Percentiles rank a stretch among this genome's conserved stretches.
Conservation (phyloP, 2,329 filamentous ascomycete species). For the Monilinia aucupariae region DNA sequence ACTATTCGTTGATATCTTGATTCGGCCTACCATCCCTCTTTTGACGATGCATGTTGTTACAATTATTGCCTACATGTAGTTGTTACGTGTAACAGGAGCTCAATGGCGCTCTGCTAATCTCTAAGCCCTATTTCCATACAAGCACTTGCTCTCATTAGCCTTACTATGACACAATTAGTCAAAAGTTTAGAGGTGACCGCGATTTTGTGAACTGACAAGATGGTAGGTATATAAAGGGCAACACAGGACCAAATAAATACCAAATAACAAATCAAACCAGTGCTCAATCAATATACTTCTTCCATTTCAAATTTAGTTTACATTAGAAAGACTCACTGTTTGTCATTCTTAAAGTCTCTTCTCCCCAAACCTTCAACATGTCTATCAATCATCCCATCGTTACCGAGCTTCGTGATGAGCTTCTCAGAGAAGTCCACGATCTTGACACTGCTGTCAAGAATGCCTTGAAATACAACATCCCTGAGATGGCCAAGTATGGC, state of each 20-base stretch:
- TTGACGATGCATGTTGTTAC: not conserved
- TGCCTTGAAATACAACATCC: slow-evolving; percentile 4
- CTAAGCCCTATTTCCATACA: not conserved
- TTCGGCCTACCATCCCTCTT: not conserved
- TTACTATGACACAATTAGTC: not conserved
- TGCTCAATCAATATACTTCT: not conserved
- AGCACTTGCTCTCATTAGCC: not conserved
- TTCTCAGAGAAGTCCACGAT: slow-evolving; percentile 11
- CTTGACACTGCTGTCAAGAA: slow-evolving; percentile 13
- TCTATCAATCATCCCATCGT: slow-evolving; percentile 1
- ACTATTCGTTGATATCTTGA: not conserved
- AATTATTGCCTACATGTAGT: not conserved
- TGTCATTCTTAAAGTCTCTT: not conserved
- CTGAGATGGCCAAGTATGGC: slow-evolving; percentile 6
- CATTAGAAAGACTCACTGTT: not conserved
- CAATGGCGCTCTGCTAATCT: no score
- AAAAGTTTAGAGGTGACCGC: not conserved
- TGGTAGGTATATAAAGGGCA: not conserved
- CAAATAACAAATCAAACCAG: not conserved
- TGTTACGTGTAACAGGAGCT: not conserved
- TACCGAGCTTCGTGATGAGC: slow-evolving; percentile 3
- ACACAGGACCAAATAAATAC: not conserved
- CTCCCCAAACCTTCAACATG: not conserved
- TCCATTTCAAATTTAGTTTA: not conserved
- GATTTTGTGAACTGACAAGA: not conserved